A percentile compares a stretch with the other conserved stretches of the same genome.
Conservation (phyloP, 2,329 filamentous ascomycete species). For the Fusarium stilboides region DNA sequence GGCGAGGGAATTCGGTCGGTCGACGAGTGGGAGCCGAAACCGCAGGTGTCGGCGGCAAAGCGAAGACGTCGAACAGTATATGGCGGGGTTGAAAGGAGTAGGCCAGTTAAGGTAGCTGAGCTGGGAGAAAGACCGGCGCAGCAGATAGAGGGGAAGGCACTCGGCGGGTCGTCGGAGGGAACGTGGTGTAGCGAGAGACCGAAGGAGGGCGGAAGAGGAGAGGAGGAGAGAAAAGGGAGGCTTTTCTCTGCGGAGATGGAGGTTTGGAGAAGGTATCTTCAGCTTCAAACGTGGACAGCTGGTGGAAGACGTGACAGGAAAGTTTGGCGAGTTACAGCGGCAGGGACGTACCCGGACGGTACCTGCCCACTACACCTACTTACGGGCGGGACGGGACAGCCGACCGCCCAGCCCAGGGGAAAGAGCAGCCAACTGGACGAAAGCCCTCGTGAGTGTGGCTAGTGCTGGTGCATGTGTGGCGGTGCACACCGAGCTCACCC, state of each 20-base stretch:
- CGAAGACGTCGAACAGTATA: slow-evolving; percentile 32
- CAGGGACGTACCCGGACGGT: slow-evolving; percentile 37
- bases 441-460: slow-evolving; percentile 37
- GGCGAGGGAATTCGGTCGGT: slow-evolving; percentile 36
- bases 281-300: slow-evolving; percentile 36
- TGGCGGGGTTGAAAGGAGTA: slow-evolving; percentile 49
- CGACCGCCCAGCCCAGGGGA: slow-evolving; percentile 23
- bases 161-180: slow-evolving; percentile 25
- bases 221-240: slow-evolving; percentile 10
- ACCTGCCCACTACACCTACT: slow-evolving; percentile 35
- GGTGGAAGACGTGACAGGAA: slow-evolving; percentile 42
- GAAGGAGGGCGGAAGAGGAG: slow-evolving; percentile 3
- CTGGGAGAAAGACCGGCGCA: slow-evolving; percentile 29
- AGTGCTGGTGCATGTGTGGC: slow-evolving; percentile 14
- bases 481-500: slow-evolving; percentile 14
- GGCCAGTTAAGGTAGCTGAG: slow-evolving; percentile 25
- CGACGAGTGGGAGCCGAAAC: slow-evolving; percentile 33
- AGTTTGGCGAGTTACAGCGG: slow-evolving; percentile 42
- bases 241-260: slow-evolving; percentile 18
- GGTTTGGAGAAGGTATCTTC: slow-evolving; percentile 33
- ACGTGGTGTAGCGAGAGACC: slow-evolving; percentile 13
- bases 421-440: slow-evolving; percentile 8
- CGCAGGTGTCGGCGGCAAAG: slow-evolving; percentile 40
- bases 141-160: slow-evolving; percentile 34
- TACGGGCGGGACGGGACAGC: slow-evolving; percentile 32